phyloP scores from a whole-genome alignment of 1,284 basidiomycete genomes.

The Sporisorium iseilematis-ciliati region DNA sequence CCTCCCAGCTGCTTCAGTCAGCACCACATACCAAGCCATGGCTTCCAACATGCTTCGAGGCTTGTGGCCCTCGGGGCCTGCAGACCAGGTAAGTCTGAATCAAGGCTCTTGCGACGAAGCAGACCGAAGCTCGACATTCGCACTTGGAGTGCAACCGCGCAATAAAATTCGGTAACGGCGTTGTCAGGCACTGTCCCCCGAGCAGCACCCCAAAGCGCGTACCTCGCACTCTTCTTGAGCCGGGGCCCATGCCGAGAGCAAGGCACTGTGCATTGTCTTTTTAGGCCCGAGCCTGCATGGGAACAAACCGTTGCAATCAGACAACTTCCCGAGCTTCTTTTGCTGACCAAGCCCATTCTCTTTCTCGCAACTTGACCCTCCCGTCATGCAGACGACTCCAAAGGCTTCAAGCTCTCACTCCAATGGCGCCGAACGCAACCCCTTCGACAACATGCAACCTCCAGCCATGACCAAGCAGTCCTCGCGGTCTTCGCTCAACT shows the following conservation, averaged over 20 bases:
- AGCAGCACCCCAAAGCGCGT: no score
- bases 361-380: not conserved
- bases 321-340: not conserved
- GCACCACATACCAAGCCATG: conserved; percentile 9
- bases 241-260: not conserved
- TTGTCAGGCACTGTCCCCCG: no score
- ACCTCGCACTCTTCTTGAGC: no score
- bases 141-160: no score
- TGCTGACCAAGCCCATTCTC: conserved; percentile 8
- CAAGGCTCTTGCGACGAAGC: no score
- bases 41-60: conserved; percentile 64
- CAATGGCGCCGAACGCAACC: conserved; percentile 59
- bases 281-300: no score
- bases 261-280: no score
- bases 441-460: conserved; percentile 59
- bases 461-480: conserved; percentile 41
- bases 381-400: conserved; percentile 50
- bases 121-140: no score
- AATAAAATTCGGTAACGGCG: no score
- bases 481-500: conserved; percentile 45
- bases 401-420: conserved; percentile 55
- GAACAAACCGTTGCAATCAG: not conserved
- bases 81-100: conserved; percentile 57
- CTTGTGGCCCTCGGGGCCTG: conserved; percentile 61
- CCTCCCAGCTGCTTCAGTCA: not conserved